Evolutionary conservation across 2,329 filamentous ascomycete species (phyloP), one percentile per base, ranked within the genome.

Genomic region (Paraconiothyrium sp.): DNA sequence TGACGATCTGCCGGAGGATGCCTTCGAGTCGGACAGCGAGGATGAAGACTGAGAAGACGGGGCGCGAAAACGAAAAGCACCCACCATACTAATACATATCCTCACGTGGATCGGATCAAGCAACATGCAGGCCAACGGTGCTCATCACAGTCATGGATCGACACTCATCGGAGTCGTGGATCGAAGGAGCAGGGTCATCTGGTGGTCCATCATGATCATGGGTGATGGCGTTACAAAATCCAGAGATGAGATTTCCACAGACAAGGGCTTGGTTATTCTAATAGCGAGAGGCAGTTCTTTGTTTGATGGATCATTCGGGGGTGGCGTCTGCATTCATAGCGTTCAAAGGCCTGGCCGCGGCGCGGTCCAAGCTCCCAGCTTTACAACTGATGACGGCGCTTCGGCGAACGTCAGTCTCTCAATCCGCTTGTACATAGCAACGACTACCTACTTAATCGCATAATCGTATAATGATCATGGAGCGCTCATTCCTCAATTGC

Each of bases 1-100:
- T 22, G 52, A 46, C 13, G 39, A 60, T 44, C 37, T 65, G 24
- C 51, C 44, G 10, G 52, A 52, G 11, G 35, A 54, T 5, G 49
- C 48, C 5, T 61, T 61, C 44, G 54, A 58, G n/a, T 50, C 47
- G 50, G 60, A 62, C 24, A 55, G 48, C 22, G 57, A 54, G 20
- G 41, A 59, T 20, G 60, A 59, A 20, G 57, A 59, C 14, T 56
- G 43, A 47, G 32, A 30, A 13, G 16, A 47, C 11, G 24, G 13
- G 20, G 35, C 2, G 39, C 39, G 27, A 14, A 32, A 30, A 43
- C 16, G 7, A 11, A 30, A 32, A 30, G 4, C 8, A 41, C 37
- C 35, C 27, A 54, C 35, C 9, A 20, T 14, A 30, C 34, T 11
- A n/a, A n/a, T 5, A 10, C 7, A 24, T 1, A 24, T 24, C 20